Base-by-base conservation (phyloP, 2,329 filamentous ascomycete genomes). In the Cladophialophora exuberans region DNA sequence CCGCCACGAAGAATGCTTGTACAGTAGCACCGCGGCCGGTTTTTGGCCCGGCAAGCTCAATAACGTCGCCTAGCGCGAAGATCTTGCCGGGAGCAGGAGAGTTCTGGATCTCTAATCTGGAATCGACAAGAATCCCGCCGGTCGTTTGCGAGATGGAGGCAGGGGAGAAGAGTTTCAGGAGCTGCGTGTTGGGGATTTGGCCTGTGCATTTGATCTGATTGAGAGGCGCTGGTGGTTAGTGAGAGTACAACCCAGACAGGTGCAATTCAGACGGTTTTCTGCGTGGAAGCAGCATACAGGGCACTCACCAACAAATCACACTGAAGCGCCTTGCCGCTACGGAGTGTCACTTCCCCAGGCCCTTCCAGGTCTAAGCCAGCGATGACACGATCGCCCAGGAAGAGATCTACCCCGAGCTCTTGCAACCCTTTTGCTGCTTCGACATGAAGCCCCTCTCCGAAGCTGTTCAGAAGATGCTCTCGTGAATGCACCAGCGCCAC, bases 61-160 rank as follows among this genome's bases (percentile, higher is more conserved):
- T 79, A 3, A 88, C 81, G 59, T 88, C 85, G 15, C 85, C 85
- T n/a, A 83, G 78, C 1, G 80, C 81, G 62, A 84, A 88, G 2
- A 87, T 73, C 56, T 83, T 77, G n/a, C n/a, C n/a, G 1, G 76
- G 72, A 22, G 50, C 46, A 0, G 59, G 54, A 1, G 73, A 68
- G 60, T 82, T 78, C 6, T 69, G 64, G 11, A 88, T 71, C 57
- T 87, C 84, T 26, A 88, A 72, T 0, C 79, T 84, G 0, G 78
- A 73, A 44, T 77, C 76, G 20, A 87, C 80, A 1, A 72, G 71
- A 61, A 86, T 78, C 54, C 79, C 76, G 1, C 78, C 79, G 0
- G 75, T 76, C 2, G 75, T 75, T 3, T 68, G 60, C 0, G 77
- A 74, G 51, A 84, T 73, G 3, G 74, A 70, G 0, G 64, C 52